Evolutionary conservation across 139 green algal species (phyloP), one percentile per base, ranked within the genome.

Genomic region (Coccomyxa sp.): DNA sequence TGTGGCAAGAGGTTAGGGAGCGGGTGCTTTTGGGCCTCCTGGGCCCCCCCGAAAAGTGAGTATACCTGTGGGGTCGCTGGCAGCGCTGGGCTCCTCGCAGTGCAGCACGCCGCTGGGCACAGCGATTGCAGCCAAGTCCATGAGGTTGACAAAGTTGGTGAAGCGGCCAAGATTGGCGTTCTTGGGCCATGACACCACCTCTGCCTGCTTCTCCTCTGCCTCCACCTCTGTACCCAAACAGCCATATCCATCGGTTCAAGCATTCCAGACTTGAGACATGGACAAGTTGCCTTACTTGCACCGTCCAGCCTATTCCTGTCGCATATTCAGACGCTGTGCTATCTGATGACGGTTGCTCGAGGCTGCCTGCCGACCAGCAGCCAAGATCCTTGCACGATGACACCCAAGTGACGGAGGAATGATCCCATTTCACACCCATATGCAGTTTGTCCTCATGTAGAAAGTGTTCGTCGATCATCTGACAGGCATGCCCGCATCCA

Each of bases 71-170:
- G 63, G 21, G 4, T 25, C 63, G 63, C 18, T 25, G 21, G 63
- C 18, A 71, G 63, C 63, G 21, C 38, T 51, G 7, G 38, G 38
- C 38, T 21, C 18, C 63, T 71, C 21, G 76, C 76, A 80, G 28
- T 60, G 74, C 79, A 96, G 78, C 78, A 94, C 38, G 15, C 87
- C 89, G 14, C 87, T 92, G 16, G 90, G 93, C n/a, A 96, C 88
- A 17, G 90, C 84, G 13, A 96, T 86, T 76, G 89, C 93, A 57
- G 87, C 92, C 91, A 96, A 92, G 86, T 94, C 93, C 79, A 95
- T 77, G 66, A 96, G 89, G 81, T 96, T 96, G 21, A 96, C 93
- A 84, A 96, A 96, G 81, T 96, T 96, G 30, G 93, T 96, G 85
- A 95, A 96, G 21, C 89, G 83, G 18, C 93, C 93, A 38, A 94